Evolutionary conservation across 768 basidiomycete species (phyloP), one percentile per base, ranked within the genome.

Genomic region (Pleurotus giganteus): DNA sequence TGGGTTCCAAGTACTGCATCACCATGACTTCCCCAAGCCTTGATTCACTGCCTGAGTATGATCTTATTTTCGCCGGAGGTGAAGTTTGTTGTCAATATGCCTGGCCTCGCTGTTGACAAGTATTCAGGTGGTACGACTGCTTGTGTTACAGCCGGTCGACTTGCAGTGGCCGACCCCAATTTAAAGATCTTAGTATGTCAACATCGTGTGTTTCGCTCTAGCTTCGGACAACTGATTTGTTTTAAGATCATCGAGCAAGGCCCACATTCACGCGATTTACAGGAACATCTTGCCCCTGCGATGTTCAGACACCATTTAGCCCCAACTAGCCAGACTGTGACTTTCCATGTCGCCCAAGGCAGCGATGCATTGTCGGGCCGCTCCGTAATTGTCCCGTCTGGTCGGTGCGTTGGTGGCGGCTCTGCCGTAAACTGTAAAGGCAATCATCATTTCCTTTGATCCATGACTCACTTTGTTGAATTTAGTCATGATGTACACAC

Each of bases 41-140:
- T 11, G 13, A 54, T 28, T 2, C 15, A 47, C 26, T 23, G n/a
- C 46, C 15, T 19, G 44, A 47, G 19, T 77, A 74, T 57, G 80
- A 84, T 57, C 74, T 85, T 17, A 74, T 85, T 57, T 78, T 85
- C 56, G 80, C 78, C 27, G 84, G 84, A 59, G 84, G 84, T 84
- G 56, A 44, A n/a, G 64, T 58, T 21, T 26, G 5, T 43, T 29
- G 11, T 44, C 21, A 17, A 24, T 39, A 6, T 15, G 6, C 32
- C 31, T 21, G 27, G 12, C 11, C 24, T 34, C 23, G 21, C 8
- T 3, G 4, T 32, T 4, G 29, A 37, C 49, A 43, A 55, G 47
- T 26, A 34, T 43, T 3, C 51, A 79, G 78, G 79, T 32, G 85
- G 85, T 28, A 73, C 82, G 3, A 57, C 76, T n/a, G 82, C 77